phyloP scores from a whole-genome alignment of 73 alveolate genomes.

The Paraurostyla sp. region DNA sequence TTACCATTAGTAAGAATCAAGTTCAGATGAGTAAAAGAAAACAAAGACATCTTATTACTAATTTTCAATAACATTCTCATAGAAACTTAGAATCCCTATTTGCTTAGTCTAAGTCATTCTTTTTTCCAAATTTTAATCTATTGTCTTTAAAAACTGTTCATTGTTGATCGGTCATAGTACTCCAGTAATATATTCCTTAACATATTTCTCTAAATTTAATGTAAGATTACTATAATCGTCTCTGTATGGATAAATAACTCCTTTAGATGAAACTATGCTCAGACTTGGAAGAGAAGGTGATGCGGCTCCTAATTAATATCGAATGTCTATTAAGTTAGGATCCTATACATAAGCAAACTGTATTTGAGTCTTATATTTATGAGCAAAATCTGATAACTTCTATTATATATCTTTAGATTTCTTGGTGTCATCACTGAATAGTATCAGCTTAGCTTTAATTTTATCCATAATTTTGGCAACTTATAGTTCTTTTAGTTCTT shows the following conservation, averaged over 20 bases:
- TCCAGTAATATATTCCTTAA: not conserved
- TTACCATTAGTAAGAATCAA: not conserved
- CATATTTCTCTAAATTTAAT: not conserved
- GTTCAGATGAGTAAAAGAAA: not conserved
- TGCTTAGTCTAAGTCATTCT: not conserved
- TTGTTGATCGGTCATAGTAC: not conserved
- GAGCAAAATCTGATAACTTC: not conserved
- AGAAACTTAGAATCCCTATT: not conserved
- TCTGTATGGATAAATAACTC: slow-evolving; percentile 17
- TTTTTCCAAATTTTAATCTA: not conserved
- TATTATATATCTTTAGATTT: not conserved
- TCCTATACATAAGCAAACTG: not conserved
- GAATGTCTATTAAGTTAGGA: not conserved
- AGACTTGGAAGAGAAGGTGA: not conserved
- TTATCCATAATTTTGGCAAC: slow-evolving; percentile 5
- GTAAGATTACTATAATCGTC: not conserved
- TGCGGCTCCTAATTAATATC: not conserved
- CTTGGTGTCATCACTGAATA: not conserved
- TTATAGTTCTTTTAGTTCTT: not conserved
- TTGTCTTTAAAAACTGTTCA: not conserved
- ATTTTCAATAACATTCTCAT: not conserved
- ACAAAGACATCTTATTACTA: not conserved
- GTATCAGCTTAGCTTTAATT: not conserved
- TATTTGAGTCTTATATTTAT: not conserved
- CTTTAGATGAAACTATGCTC: not conserved